phyloP scores from a whole-genome alignment of 2,329 filamentous ascomycete species.

The Plectosphaerella sp. region DNA sequence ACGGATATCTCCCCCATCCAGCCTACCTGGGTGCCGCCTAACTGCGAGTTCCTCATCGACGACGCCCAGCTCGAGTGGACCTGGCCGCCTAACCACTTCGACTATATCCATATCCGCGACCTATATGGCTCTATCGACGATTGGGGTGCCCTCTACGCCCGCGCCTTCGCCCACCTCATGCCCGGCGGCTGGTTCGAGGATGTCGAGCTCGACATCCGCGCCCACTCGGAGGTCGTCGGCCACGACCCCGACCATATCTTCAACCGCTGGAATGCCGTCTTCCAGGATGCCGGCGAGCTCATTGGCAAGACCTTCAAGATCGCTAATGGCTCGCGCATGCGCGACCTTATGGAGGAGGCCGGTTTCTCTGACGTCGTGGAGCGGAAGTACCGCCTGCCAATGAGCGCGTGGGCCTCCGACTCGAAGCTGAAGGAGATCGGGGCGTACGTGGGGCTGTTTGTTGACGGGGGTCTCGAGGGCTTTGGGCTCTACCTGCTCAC shows the following conservation, averaged over 20 bases:
- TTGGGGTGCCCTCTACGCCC: conserved; percentile 50
- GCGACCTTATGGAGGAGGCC: conserved; percentile 7
- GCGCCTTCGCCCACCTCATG: conserved; percentile 45
- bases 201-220: conserved; percentile 18
- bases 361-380: conserved; percentile 12
- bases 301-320: conserved; percentile 20
- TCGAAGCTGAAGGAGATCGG: conserved; percentile 16
- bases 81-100: conserved; percentile 31
- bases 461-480: conserved; percentile 20
- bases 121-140: conserved; percentile 54
- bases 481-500: conserved; percentile 21
- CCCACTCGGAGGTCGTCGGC: conserved; percentile 13
- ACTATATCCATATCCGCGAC: conserved; percentile 56
- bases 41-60: conserved; percentile 30
- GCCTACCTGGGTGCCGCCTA: conserved; percentile 31
- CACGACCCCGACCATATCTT: conserved; percentile 19
- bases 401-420: conserved; percentile 18
- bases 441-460: conserved; percentile 13
- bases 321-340: conserved; percentile 13
- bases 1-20: conserved; percentile 55
- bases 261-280: conserved; percentile 20
- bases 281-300: conserved; percentile 19
- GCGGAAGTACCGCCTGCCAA: conserved; percentile 12
- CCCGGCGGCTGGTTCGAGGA: conserved; percentile 27
- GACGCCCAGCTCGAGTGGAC: conserved; percentile 39